Base-by-base conservation (phyloP, 345 rosid species). In the Noccaea bulbosa region DNA sequence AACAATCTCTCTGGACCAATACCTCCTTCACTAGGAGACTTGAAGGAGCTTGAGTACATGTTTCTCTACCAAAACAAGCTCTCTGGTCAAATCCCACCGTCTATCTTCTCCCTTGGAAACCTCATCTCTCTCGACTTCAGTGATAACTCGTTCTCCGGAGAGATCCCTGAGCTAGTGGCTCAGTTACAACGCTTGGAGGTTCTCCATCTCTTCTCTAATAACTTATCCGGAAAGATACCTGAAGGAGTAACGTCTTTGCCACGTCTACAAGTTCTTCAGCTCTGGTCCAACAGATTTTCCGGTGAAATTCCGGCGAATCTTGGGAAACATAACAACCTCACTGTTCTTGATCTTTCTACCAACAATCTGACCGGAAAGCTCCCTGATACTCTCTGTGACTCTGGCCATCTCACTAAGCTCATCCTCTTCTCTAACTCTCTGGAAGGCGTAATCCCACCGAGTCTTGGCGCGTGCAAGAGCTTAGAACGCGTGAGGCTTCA, bases 121-220 rank as follows among this genome's bases (percentile, higher is more conserved):
- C 70, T 93, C 62, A 64, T 87, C 14, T 87, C 97, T 8, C 92
- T 93, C 43, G 97, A 93, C 72, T 82, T 89, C 11, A 90, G 97
- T 41, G 91, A 89, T 60, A 93, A 93, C 73, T 83, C 49, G 1
- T 71, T 93, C 24, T 78, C 90, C 0, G 97, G 98, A 14, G 91
- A 89, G 78, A 84, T 93, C 60, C 86, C 94, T 0, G 90, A 89
- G 46, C 70, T 60, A 10, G 45, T 90, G 10, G 30, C 54, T 49
- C 85, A 84, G 61, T 38, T 90, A 56, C 82, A 86, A 64, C 85
- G 75, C 52, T 65, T 93, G 79, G 87, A 90, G 75, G 80, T 93
- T 67, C 91, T 93, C 57, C 98, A 93, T 67, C 93, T 93, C 34
- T 93, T 93, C 72, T 86, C 92, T 33, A 93, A 93, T 82, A 77